Evolutionary conservation across 345 rosid species (phyloP).

Genomic region (Syzygium jambos): DNA sequence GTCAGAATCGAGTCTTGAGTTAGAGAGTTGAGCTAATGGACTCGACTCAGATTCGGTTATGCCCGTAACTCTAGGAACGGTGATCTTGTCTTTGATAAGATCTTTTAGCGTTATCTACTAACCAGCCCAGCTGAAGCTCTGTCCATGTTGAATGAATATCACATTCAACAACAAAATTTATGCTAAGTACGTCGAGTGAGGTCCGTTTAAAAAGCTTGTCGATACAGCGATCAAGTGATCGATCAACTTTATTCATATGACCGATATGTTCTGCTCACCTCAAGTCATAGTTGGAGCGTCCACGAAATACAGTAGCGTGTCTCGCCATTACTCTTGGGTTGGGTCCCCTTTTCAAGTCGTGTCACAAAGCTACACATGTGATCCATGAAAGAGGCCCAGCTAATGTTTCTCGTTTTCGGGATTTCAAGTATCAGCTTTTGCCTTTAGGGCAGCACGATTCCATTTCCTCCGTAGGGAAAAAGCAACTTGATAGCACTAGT

Average conservation of each 20-base stretch:
- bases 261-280: neutral
- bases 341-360: neutral
- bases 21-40: too few relatives aligned
- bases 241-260: neutral
- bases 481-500: neutral
- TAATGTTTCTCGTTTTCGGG: neutral
- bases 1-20: neutral
- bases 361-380: neutral
- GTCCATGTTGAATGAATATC: too few relatives aligned
- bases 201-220: too few relatives aligned
- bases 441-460: neutral
- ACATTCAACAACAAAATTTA: too few relatives aligned
- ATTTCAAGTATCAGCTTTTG: neutral
- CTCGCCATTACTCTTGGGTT: neutral
- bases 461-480: neutral
- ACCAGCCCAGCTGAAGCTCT: too few relatives aligned
- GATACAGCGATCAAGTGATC: too few relatives aligned
- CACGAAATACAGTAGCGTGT: neutral
- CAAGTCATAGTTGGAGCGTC: neutral
- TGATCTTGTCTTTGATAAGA: too few relatives aligned
- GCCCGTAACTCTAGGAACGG: too few relatives aligned
- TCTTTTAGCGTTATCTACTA: too few relatives aligned
- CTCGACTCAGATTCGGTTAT: too few relatives aligned
- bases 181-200: too few relatives aligned
- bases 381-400: neutral